Evolutionary conservation across 306 rosid species (phyloP), one percentile per base, ranked within the genome.

Genomic region (Glycine latifolia): DNA sequence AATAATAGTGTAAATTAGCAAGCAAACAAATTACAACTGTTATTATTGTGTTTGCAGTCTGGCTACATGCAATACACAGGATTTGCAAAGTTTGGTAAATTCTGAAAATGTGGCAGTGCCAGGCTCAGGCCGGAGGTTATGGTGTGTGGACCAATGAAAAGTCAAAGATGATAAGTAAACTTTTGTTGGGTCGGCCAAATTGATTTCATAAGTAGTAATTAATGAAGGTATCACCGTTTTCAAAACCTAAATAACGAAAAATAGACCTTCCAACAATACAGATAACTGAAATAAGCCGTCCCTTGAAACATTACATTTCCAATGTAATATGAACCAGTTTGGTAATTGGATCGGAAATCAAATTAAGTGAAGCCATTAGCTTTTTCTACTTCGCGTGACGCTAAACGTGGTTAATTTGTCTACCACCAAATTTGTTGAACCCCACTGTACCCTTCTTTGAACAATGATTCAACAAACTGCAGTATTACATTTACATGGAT

Each of bases 91-190:
- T 9, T 16, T 56, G 79, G 44, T 16, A 41, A 41, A 13, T 56
- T 41, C 0, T 6, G 63, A 41, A 13, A 11, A 0, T 31, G 49
- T 31, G 10, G 14, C 35, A 13, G 50, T n/a, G 10, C 63, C 65
- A 48, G 81, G 62, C 81, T 49, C 9, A 37, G 66, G 74, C 39
- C 67, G 81, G 65, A 52, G n/a, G 33, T 15, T 37, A 16, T 12
- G 48, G 41, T 26, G 73, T 67, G 17, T 26, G 3, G 71, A 46
- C n/a, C 11, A 26, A 48, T 76, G 17, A 33, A 62, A 55, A 48
- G 16, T 62, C 50, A 8, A 4, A 35, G 2, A 59, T 1, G 17
- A 75, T n/a, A 35, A 52, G 4, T 60, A 50, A 46, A 46, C 8
- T 2, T 37, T 39, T 26, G 10, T 26, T 46, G 71, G 48, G 48